Conservation (phyloP, 2,329 filamentous ascomycete genomes). For the Ascochyta rabiei region DNA sequence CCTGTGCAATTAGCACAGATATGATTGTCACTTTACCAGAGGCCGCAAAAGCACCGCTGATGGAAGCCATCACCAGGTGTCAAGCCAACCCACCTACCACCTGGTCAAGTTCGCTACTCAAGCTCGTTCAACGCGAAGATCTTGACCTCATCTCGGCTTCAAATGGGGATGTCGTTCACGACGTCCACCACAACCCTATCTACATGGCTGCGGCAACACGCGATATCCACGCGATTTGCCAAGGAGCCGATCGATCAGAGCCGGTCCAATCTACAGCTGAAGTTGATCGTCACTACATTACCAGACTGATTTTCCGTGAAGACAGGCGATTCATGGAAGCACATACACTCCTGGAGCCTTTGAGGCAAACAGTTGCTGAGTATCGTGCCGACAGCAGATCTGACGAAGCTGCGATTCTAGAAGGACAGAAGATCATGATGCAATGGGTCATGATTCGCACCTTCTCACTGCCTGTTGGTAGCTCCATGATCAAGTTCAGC, state of each 20-base stretch:
- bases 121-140: constrained; percentile 81
- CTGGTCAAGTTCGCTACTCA: constrained; percentile 75
- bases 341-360: constrained; percentile 81
- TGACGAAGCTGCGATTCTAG: constrained; percentile 85
- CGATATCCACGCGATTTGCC: constrained; percentile 81
- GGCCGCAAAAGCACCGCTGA: constrained; percentile 77
- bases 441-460: constrained; percentile 86
- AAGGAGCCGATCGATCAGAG: constrained; percentile 66
- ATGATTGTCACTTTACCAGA: constrained; percentile 86
- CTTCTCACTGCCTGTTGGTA: constrained; percentile 84
- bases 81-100: constrained; percentile 79
- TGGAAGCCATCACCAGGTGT: constrained; percentile 83
- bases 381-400: constrained; percentile 76
- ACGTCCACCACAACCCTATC: constrained; percentile 26
- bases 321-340: constrained; percentile 90
- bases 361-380: constrained; percentile 77
- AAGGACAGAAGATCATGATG: constrained; percentile 89
- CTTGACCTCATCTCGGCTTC: constrained; percentile 57
- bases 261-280: constrained; percentile 80
- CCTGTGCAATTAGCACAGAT: constrained; percentile 68
- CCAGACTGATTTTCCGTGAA: constrained; percentile 86
- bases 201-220: constrained; percentile 44
- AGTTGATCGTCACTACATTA: constrained; percentile 79
- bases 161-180: constrained; percentile 27
- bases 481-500: constrained; percentile 86